Evolutionary conservation across 768 basidiomycete genomes (phyloP).

Genomic region (Cubamyces lactineus): DNA sequence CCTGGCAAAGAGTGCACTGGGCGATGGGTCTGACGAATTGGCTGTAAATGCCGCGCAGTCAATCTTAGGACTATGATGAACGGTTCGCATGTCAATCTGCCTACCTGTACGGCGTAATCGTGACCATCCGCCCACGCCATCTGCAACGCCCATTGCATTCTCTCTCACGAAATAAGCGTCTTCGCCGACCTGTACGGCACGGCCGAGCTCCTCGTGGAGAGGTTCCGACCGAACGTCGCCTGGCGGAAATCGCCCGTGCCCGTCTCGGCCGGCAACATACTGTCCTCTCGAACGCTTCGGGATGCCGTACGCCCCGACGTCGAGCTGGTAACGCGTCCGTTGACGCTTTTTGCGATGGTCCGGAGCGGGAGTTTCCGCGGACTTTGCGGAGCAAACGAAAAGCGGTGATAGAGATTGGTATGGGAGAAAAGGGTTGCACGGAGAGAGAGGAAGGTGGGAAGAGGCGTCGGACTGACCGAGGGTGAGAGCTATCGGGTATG

Average conservation of each 20-base stretch:
- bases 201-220: conserved; percentile 37
- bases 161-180: conserved; percentile 85
- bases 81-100: conserved; percentile 17
- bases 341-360: conserved; percentile 35
- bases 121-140: conserved; percentile 95
- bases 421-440: conserved; percentile 44
- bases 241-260: conserved; percentile 22
- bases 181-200: conserved; percentile 85
- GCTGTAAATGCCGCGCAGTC: neutral
- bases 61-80: conserved; percentile 12
- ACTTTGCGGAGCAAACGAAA: conserved; percentile 31
- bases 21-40: conserved; percentile 38
- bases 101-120: conserved; percentile 50
- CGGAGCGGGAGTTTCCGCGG: conserved; percentile 23
- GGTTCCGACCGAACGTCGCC: conserved; percentile 14
- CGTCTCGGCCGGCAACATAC: conserved; percentile 32
- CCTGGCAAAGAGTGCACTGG: conserved; percentile 67
- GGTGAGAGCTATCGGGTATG: conserved; percentile 50
- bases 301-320: conserved; percentile 85
- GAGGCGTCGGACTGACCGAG: conserved; percentile 43
- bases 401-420: conserved; percentile 39
- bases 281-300: conserved; percentile 54
- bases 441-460: conserved; percentile 34
- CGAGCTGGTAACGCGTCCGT: conserved; percentile 52
- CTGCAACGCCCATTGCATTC: conserved; percentile 92